phyloP scores from a whole-genome alignment of 139 green algal genomes.

The Ettlia oleoabundans region DNA sequence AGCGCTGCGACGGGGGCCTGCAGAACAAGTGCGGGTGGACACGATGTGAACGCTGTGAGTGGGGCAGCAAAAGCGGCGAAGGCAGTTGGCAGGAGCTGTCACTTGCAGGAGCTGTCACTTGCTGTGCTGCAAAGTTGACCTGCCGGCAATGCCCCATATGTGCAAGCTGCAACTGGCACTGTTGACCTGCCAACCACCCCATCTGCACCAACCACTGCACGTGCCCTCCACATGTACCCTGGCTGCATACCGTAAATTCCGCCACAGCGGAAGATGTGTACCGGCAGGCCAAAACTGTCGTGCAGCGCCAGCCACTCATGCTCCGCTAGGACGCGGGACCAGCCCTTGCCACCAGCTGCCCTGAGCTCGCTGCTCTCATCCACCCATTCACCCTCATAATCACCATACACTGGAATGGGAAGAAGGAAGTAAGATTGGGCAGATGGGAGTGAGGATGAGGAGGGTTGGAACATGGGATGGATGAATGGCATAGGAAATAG shows the following conservation, averaged over 20 bases:
- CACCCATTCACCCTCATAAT: constrained; percentile 71
- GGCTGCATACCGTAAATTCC: constrained; percentile 52
- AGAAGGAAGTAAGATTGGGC: background rate
- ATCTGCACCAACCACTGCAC: no score
- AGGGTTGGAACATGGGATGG: no score
- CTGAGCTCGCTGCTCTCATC: constrained; percentile 63
- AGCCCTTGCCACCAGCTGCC: constrained; percentile 30
- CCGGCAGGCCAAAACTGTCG: constrained; percentile 31
- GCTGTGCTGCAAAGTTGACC: background rate
- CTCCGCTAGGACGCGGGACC: constrained; percentile 57
- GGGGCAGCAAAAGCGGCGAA: background rate
- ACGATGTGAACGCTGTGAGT: no score
- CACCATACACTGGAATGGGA: constrained; percentile 67
- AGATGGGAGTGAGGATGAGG: background rate
- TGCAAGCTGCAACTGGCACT: background rate
- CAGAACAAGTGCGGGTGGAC: no score
- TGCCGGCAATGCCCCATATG: background rate
- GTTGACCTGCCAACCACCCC: no score
- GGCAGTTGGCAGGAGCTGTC: background rate
- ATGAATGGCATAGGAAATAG: no score
- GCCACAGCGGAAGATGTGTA: constrained; percentile 24
- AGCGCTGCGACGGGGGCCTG: constrained; percentile 61
- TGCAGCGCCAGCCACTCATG: constrained; percentile 62
- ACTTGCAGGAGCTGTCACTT: background rate
- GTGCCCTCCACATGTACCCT: background rate